phyloP scores from a whole-genome alignment of 257 asterid species.

The Fraxinus anomala region DNA sequence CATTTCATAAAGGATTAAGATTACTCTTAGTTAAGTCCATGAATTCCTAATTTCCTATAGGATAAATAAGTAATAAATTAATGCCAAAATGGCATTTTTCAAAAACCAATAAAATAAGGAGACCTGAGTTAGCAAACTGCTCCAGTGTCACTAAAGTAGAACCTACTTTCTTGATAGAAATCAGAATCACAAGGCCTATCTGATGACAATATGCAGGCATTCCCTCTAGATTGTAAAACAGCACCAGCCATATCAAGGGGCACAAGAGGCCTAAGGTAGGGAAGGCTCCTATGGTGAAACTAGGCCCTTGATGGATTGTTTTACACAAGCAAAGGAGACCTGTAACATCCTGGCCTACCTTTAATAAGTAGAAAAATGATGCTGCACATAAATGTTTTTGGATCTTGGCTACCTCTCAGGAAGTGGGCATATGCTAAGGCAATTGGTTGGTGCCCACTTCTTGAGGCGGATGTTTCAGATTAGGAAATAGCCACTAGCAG shows the following conservation, averaged over 20 bases:
- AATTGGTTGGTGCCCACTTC: slow-evolving; percentile 8
- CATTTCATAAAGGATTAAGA: background rate
- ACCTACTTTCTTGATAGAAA: background rate
- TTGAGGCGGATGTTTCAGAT: slow-evolving; percentile 10
- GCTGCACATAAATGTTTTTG: slow-evolving; percentile 15
- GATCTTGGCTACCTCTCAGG: slow-evolving; percentile 8
- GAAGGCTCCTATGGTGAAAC: slow-evolving; percentile 11
- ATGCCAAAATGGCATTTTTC: background rate
- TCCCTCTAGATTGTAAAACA: background rate
- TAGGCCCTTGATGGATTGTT: slow-evolving; percentile 6
- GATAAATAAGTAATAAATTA: background rate
- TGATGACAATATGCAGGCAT: background rate
- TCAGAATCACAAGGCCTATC: background rate
- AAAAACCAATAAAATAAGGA: slow-evolving; percentile 9
- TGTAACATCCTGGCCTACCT: background rate
- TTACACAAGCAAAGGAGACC: slow-evolving; percentile 14
- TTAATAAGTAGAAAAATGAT: background rate
- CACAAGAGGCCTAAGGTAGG: slow-evolving; percentile 3
- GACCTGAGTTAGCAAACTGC: slow-evolving; percentile 4
- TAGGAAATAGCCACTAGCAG: slow-evolving; percentile 13
- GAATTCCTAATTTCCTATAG: background rate
- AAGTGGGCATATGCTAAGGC: slow-evolving; percentile 6
- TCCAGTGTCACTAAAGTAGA: background rate
- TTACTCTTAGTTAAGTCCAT: background rate
- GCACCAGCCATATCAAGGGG: background rate